Evolutionary conservation across 768 basidiomycete genomes (phyloP), one percentile per base, ranked within the genome.

Genomic region (Dacryopinax primogenitus): DNA sequence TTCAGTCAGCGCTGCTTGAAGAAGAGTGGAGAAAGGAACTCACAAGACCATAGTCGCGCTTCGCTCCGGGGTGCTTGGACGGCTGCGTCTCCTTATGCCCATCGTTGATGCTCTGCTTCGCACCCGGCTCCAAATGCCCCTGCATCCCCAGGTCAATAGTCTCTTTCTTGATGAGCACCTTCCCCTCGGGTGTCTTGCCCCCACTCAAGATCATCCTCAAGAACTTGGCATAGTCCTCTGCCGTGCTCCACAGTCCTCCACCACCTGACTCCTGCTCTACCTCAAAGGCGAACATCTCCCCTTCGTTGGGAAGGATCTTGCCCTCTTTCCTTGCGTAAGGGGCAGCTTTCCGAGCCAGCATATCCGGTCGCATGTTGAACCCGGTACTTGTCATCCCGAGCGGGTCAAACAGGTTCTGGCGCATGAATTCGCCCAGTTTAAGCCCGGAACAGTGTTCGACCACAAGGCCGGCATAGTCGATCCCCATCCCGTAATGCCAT

Each of bases 401-500:
- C 51, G 51, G 51, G 7, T 13, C 51, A 21, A 58, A 58, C 51
- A 58, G 51, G 51, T 58, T 58, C 51, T 58, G 13, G 26, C 18
- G 23, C 51, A 58, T 13, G 51, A 58, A 58, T 30, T 58, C 51
- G 23, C 51, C 51, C 13, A 58, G 30, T 30, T 58, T 58, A 3
- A 28, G 4, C 26, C 51, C 51, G 3, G 51, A 58, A 6, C 12
- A 11, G 51, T 58, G 51, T 30, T 58, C 51, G 3, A 58, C 26
- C 51, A 58, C 51, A 3, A 58, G 18, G 7, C 51, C 51, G 13
- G 51, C 51, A 58, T 58, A 58, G 18, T 58, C 51, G 51, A 58
- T 58, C 26, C 51, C 51, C 51, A 58, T 58, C 51, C 51, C 51
- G 51, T 58, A 58, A 30, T 58, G 51, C 51, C 51, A 58, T 21